Percentiles rank a stretch among this genome's conserved stretches.
These are phyloP conservation scores for Coniochaeta prunicola DNA, from an alignment of 2,329 filamentous ascomycete species.

Conservation along the genomic window DNA sequence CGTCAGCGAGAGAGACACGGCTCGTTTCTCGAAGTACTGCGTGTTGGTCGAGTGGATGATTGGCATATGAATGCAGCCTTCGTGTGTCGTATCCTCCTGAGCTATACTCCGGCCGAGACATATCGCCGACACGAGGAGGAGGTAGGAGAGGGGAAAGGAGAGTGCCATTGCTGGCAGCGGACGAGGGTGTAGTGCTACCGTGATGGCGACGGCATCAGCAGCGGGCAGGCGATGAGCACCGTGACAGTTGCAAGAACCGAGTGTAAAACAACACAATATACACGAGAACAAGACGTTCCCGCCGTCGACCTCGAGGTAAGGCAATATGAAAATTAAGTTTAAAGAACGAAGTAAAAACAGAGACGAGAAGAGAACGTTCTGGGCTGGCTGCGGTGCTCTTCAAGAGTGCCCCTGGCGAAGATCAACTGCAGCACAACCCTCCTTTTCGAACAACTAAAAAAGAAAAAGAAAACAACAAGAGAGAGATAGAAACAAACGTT, in stretches of 20 bases:
- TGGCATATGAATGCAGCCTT: slow-evolving; percentile 29
- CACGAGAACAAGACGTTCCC: not conserved
- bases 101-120: slow-evolving; percentile 9
- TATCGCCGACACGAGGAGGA: slow-evolving; percentile 14
- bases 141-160: slow-evolving; percentile 9
- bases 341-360: slow-evolving; percentile 2
- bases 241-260: slow-evolving; percentile 1
- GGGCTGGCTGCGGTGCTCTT: not conserved
- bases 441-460: not conserved
- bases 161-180: slow-evolving; percentile 21
- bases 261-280: slow-evolving; percentile 1
- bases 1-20: slow-evolving; percentile 35
- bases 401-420: not conserved
- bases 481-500: not conserved
- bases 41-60: slow-evolving; percentile 35
- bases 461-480: not conserved
- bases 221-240: not conserved
- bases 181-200: slow-evolving; percentile 6
- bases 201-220: slow-evolving; percentile 10
- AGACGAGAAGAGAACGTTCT: slow-evolving; percentile 2
- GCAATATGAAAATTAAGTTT: not conserved
- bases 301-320: not conserved
- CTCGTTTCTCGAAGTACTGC: slow-evolving; percentile 31
- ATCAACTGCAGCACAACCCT: not conserved
- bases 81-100: slow-evolving; percentile 12